phyloP scores from a whole-genome alignment of 345 rosid species.

The Pugionium cornutum region DNA sequence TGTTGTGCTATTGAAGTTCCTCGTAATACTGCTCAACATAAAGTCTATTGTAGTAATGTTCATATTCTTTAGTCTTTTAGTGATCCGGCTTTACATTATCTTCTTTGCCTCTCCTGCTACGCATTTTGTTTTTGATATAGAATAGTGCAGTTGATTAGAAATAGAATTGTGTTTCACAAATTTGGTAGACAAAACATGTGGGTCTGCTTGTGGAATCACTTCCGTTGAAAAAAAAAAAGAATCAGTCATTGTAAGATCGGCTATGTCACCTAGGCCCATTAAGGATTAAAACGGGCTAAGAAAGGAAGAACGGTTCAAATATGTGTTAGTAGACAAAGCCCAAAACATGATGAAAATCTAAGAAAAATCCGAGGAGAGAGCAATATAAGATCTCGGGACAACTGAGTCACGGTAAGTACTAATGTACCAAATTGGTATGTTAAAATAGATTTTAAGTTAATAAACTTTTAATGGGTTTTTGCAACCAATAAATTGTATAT shows the following conservation, averaged over 20 bases:
- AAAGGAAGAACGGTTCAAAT: no score
- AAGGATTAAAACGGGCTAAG: not conserved
- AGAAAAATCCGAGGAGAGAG: no score
- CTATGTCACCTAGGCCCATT: not conserved
- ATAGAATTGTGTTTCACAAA: not conserved
- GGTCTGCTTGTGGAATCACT: conserved; percentile 5
- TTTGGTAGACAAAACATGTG: not conserved
- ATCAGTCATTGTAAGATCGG: no score
- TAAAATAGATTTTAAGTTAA: no score
- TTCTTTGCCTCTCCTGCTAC: conserved; percentile 4
- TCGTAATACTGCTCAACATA: conserved; percentile 21
- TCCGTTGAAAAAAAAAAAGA: not conserved
- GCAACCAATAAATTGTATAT: no score
- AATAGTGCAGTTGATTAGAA: not conserved
- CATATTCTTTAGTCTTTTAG: conserved; percentile 17
- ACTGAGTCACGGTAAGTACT: no score
- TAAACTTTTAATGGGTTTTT: no score
- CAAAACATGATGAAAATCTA: no score
- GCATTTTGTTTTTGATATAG: not conserved
- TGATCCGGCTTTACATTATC: conserved; percentile 13
- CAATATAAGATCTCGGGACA: no score
- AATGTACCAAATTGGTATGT: no score
- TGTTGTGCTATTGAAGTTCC: conserved; percentile 8
- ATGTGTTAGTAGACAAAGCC: no score
- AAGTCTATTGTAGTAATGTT: conserved; percentile 14